phyloP scores from a whole-genome alignment of 169 alveolate species.

The Perkinsus marinus region DNA sequence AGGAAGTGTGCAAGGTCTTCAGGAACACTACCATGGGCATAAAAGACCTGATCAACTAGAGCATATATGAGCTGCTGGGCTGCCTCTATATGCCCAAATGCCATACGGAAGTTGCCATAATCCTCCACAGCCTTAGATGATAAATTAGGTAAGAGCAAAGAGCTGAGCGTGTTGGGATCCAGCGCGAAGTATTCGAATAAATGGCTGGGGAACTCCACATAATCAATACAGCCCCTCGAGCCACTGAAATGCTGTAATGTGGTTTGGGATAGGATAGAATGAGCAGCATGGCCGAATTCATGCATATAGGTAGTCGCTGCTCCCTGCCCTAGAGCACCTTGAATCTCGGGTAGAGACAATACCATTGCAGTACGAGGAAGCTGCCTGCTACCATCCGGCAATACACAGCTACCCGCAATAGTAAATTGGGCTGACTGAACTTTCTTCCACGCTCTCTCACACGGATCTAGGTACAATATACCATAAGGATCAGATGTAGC shows the following conservation, averaged over 20 bases:
- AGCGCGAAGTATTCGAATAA: conserved; percentile 7
- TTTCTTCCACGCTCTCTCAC: conserved; percentile 9
- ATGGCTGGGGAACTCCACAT: conserved; percentile 22
- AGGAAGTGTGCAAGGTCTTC: background rate
- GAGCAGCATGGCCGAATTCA: conserved; percentile 26
- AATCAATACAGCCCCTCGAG: conserved; percentile 25
- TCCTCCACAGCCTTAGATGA: background rate
- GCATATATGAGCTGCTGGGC: conserved; percentile 17
- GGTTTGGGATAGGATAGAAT: conserved; percentile 21
- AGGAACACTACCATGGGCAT: background rate
- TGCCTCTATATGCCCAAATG: conserved; percentile 11
- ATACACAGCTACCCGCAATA: background rate
- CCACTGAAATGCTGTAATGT: conserved; percentile 33
- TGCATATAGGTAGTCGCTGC: conserved; percentile 6
- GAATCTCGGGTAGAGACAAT: background rate
- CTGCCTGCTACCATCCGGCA: background rate
- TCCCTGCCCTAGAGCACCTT: background rate
- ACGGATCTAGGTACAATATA: conserved; percentile 10
- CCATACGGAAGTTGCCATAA: background rate
- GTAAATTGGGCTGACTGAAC: conserved; percentile 18
- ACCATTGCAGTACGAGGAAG: background rate
- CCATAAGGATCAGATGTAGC: background rate
- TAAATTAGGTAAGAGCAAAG: background rate
- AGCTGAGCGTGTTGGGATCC: background rate
- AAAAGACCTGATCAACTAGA: conserved; percentile 12